phyloP scores from a whole-genome alignment of 345 rosid species.

The Rhodamnia argentea region DNA sequence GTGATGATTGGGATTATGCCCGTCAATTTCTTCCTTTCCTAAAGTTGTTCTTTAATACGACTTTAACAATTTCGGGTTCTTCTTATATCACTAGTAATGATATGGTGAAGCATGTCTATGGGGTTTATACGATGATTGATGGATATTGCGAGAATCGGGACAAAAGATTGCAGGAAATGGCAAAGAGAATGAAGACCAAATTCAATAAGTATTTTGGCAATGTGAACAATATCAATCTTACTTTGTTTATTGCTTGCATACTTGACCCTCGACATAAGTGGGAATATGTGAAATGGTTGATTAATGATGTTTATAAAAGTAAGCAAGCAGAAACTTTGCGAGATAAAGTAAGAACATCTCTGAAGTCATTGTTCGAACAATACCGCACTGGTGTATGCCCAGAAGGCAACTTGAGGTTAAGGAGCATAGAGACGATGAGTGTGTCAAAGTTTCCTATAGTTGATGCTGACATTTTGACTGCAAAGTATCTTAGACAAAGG shows the following conservation, averaged over 20 bases:
- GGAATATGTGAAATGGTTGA: neutral
- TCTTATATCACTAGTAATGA: neutral
- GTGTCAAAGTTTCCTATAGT: neutral
- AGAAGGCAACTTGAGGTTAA: neutral
- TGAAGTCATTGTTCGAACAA: neutral
- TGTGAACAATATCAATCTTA: neutral
- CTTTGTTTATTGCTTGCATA: neutral
- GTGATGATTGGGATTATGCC: neutral
- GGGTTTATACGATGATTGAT: neutral
- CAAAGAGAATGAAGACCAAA: neutral
- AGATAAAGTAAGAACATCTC: neutral
- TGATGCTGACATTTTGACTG: neutral
- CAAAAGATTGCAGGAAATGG: neutral
- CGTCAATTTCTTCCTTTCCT: neutral
- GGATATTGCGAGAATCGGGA: neutral
- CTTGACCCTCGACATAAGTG: neutral
- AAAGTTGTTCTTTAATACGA: neutral
- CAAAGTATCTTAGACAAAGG: neutral
- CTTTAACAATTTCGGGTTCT: neutral
- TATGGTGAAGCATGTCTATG: neutral
- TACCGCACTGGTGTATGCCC: neutral
- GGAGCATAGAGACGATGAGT: neutral
- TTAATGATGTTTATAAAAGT: neutral
- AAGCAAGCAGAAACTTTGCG: neutral
- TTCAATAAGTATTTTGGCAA: slow-evolving; percentile 5